Percentiles rank a stretch among this genome's conserved stretches.
Conservation (phyloP, 257 asterid genomes). For the Oldenlandia corymbosa region DNA sequence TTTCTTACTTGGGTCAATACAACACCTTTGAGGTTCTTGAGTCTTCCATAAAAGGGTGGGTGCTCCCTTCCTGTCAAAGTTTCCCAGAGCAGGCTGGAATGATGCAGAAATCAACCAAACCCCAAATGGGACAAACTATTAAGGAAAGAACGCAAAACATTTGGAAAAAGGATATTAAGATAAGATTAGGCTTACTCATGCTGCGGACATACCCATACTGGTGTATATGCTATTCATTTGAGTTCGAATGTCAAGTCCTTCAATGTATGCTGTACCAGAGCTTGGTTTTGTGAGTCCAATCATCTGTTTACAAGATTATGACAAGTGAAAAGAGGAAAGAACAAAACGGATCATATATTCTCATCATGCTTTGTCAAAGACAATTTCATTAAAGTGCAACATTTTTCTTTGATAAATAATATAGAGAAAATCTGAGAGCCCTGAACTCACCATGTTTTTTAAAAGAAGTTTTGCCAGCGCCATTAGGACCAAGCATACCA, state of each 20-base stretch:
- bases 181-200: constrained; percentile 65
- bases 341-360: no score
- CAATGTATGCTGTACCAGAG: constrained; percentile 78
- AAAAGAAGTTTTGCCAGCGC: constrained; percentile 97
- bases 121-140: neutral
- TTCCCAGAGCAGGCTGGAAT: constrained; percentile 81
- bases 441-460: constrained; percentile 76
- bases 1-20: constrained; percentile 59
- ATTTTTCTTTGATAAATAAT: no score
- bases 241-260: constrained; percentile 67
- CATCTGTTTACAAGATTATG: constrained; percentile 50
- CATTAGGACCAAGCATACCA: constrained; percentile 99
- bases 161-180: constrained; percentile 4
- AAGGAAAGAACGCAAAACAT: constrained; percentile 1
- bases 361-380: no score
- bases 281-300: constrained; percentile 90
- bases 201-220: constrained; percentile 99
- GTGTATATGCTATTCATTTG: constrained; percentile 84
- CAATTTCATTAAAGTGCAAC: no score
- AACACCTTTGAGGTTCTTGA: constrained; percentile 84
- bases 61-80: constrained; percentile 84
- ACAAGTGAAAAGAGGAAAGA: neutral
- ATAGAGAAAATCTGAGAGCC: constrained; percentile 10
- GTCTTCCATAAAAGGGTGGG: constrained; percentile 92
- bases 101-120: constrained; percentile 4